Evolutionary conservation across 371 early-diverging fungal genomes (phyloP).

Genomic region (Lichtheimia ramosa): DNA sequence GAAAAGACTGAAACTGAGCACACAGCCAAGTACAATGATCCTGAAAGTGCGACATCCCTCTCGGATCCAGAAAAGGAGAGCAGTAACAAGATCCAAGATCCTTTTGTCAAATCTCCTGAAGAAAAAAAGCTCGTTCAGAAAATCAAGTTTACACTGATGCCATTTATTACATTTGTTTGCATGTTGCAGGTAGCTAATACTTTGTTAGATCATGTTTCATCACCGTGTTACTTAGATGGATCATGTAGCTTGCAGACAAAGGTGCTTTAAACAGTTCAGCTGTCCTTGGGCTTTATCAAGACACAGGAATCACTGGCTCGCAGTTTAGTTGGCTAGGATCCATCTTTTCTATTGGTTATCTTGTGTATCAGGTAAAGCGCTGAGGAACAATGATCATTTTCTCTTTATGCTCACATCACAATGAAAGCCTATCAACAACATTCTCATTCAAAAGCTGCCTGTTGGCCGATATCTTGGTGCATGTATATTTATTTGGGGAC

Average conservation of each 20-base stretch:
- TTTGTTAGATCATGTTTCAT: background rate
- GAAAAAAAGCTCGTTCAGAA: constrained; percentile 17
- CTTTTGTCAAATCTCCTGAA: constrained; percentile 2
- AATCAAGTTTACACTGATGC: constrained; percentile 14
- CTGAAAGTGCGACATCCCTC: too few species aligned
- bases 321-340: constrained; percentile 20
- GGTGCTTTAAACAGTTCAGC: constrained; percentile 11
- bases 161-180: constrained; percentile 14
- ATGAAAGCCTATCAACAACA: constrained; percentile 24
- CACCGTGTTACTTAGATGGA: background rate
- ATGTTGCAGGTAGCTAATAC: constrained; percentile 8
- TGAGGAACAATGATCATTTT: too few species aligned
- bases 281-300: constrained; percentile 12
- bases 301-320: constrained; percentile 8
- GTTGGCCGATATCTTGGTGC: constrained; percentile 24
- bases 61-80: too few species aligned
- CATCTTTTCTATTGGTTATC: constrained; percentile 18
- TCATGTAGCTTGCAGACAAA: constrained; percentile 10
- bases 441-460: constrained; percentile 26
- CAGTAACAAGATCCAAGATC: background rate
- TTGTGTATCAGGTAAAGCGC: constrained; percentile 6
- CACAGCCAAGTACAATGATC: too few species aligned
- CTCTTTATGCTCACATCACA: background rate
- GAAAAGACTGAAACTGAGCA: too few species aligned
- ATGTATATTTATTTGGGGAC: constrained; percentile 17